Conservation (phyloP, 176 grass and related monocot genomes). For the Eleusine coracana region DNA sequence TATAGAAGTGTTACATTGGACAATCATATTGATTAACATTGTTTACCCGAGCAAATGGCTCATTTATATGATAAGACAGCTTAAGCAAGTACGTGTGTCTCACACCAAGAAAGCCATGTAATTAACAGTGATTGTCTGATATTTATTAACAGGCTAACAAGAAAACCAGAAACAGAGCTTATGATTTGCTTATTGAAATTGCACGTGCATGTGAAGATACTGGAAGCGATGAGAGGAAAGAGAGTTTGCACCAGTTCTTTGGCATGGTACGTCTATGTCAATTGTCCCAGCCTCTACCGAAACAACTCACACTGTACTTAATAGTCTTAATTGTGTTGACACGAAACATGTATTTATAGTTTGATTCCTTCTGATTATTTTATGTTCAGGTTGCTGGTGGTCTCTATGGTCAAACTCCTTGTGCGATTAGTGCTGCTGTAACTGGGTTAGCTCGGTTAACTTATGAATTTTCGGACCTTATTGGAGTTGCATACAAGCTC, state of each 20-base stretch:
- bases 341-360: not conserved
- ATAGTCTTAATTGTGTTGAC: not conserved
- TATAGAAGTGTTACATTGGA: not conserved
- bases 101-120: not conserved
- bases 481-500: conserved; percentile 80
- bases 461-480: conserved; percentile 91
- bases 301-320: not conserved
- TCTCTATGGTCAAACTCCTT: conserved; percentile 75
- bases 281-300: not conserved
- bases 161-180: conserved; percentile 92
- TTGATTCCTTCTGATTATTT: conserved; percentile 6
- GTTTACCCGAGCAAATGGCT: not conserved
- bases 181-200: conserved; percentile 94
- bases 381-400: conserved; percentile 76
- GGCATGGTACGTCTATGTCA: conserved; percentile 69
- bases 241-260: conserved; percentile 79
- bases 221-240: conserved; percentile 59
- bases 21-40: not conserved
- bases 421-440: conserved; percentile 81
- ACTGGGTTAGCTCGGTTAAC: conserved; percentile 91
- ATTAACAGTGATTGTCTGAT: conserved; percentile 38
- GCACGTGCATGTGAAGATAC: conserved; percentile 78
- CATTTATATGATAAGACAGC: conserved; percentile 14
- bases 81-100: conserved; percentile 14
- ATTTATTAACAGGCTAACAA: conserved; percentile 80